A percentile compares a stretch with the other conserved stretches of the same genome.
These are phyloP conservation scores for Diplodia scrobiculata DNA, from an alignment of 2,329 filamentous ascomycete species.

Conservation along the genomic window DNA sequence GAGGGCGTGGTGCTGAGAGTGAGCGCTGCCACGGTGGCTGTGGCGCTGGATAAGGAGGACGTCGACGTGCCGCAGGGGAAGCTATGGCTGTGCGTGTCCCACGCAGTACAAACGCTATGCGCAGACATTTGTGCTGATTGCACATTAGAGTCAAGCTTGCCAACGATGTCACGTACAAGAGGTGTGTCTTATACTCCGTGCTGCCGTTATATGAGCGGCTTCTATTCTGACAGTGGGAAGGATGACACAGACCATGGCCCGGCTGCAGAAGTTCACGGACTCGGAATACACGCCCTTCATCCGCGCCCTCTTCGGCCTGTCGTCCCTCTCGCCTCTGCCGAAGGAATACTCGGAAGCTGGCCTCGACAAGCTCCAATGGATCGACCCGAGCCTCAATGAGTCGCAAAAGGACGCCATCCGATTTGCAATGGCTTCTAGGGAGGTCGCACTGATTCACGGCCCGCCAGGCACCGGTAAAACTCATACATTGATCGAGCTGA, in stretches of 20 bases:
- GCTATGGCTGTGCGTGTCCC: conserved; percentile 62
- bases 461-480: conserved; percentile 97
- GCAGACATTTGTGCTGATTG: conserved; percentile 40
- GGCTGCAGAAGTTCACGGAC: conserved; percentile 58
- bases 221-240: conserved; percentile 39
- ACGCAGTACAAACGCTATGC: conserved; percentile 9
- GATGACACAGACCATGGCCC: conserved; percentile 66
- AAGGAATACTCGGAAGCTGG: conserved; percentile 50
- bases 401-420: conserved; percentile 66
- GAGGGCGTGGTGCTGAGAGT: conserved; percentile 71
- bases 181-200: conserved; percentile 43
- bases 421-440: conserved; percentile 80
- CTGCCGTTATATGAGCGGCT: background rate
- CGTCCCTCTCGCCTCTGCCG: conserved; percentile 54
- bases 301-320: conserved; percentile 62
- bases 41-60: conserved; percentile 70
- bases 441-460: conserved; percentile 89
- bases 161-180: conserved; percentile 67
- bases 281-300: conserved; percentile 61
- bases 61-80: conserved; percentile 58
- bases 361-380: conserved; percentile 54
- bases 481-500: conserved; percentile 91
- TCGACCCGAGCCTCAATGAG: conserved; percentile 60
- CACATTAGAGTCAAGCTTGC: conserved; percentile 62
- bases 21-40: conserved; percentile 59